Evolutionary conservation across 2,329 filamentous ascomycete genomes (phyloP).

Genomic region (Apiospora sp.): DNA sequence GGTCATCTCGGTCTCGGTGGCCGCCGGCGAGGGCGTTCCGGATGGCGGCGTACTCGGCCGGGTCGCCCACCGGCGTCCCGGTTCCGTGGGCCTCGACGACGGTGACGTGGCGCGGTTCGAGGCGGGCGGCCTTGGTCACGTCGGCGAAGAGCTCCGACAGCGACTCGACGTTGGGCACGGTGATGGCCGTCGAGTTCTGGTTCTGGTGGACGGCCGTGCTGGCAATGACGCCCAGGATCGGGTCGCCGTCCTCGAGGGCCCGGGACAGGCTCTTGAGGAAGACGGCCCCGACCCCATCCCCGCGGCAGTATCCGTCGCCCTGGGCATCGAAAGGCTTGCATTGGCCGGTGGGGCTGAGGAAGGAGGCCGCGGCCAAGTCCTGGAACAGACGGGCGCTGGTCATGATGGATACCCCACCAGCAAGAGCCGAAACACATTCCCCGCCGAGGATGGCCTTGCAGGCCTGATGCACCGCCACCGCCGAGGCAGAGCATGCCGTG

Average conservation of each 20-base stretch:
- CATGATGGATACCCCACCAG: conserved; percentile 44
- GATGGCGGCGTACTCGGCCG: conserved; percentile 40
- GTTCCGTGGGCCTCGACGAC: conserved; percentile 52
- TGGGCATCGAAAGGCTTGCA: conserved; percentile 46
- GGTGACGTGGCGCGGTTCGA: conserved; percentile 35
- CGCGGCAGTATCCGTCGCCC: conserved; percentile 61
- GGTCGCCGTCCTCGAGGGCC: conserved; percentile 56
- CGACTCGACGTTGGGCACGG: conserved; percentile 45
- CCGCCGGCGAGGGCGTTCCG: conserved; percentile 34
- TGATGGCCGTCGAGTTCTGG: conserved; percentile 48
- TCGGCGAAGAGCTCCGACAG: conserved; percentile 40
- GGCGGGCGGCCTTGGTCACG: conserved; percentile 35
- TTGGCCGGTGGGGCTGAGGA: conserved; percentile 38
- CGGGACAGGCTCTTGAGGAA: conserved; percentile 55
- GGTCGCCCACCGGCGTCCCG: conserved; percentile 51
- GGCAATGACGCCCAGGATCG: conserved; percentile 48
- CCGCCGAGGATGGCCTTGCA: conserved; percentile 38
- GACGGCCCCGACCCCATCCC: conserved; percentile 54
- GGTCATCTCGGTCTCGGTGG: neutral
- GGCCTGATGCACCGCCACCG: conserved; percentile 46
- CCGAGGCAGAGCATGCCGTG: conserved; percentile 45
- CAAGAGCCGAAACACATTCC: conserved; percentile 42
- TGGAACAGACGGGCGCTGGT: conserved; percentile 35
- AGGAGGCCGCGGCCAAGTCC: conserved; percentile 35
- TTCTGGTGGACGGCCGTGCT: conserved; percentile 49